Evolutionary conservation across 106 monocot genomes (phyloP).

Genomic region (Vanilla planifolia): DNA sequence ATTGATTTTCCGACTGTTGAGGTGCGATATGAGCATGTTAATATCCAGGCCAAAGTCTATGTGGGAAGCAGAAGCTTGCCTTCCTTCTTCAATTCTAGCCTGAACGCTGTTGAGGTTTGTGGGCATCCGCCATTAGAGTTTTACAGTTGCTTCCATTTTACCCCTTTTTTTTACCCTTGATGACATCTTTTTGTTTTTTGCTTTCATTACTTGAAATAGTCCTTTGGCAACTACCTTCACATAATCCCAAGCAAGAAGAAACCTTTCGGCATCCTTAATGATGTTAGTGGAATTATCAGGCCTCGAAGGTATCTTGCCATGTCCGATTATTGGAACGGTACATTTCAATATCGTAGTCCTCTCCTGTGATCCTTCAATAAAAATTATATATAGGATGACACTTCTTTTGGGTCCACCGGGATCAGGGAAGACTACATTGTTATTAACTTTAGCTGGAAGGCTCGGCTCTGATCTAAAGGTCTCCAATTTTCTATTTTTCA

Average conservation of each 20-base stretch:
- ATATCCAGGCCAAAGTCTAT: slow-evolving; percentile 5
- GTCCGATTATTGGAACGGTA: not conserved
- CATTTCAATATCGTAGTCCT: not conserved
- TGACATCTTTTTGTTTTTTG: not conserved
- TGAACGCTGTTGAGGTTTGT: slow-evolving; percentile 1
- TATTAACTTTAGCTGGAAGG: slow-evolving; percentile 59
- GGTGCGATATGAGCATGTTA: slow-evolving; percentile 9
- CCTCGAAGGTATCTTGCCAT: slow-evolving; percentile 23
- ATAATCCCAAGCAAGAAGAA: slow-evolving; percentile 34
- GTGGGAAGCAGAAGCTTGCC: slow-evolving; percentile 11
- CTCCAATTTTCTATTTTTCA: not conserved
- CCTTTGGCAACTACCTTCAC: slow-evolving; percentile 14
- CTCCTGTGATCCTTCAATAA: not conserved
- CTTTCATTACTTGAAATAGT: slow-evolving; percentile 1
- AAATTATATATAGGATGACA: slow-evolving; percentile 38
- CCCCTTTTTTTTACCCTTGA: not conserved
- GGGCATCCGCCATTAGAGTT: too few species aligned
- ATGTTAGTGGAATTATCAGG: slow-evolving; percentile 38
- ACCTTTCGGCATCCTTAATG: slow-evolving; percentile 23
- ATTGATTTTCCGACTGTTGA: slow-evolving; percentile 8
- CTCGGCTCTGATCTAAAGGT: slow-evolving; percentile 45
- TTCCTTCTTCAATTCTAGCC: slow-evolving; percentile 4
- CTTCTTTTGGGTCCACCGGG: slow-evolving; percentile 63
- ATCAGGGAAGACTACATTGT: slow-evolving; percentile 54
- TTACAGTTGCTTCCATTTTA: too few species aligned